These are phyloP conservation scores for Gynochthodes officinalis DNA, from an alignment of 257 asterid genomes.

Conservation along the genomic window DNA sequence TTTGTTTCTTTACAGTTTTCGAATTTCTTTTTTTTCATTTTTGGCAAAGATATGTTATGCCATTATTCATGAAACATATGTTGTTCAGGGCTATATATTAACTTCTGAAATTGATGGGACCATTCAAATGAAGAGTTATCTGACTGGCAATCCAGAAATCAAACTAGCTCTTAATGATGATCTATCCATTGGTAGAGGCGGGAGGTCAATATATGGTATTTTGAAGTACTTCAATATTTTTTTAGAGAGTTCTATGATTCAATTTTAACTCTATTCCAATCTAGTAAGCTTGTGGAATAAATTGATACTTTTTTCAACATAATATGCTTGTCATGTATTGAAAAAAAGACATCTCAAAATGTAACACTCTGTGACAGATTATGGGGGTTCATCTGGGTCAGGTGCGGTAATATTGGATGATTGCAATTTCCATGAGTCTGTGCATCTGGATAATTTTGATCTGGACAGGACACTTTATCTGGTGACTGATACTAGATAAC, in stretches of 20 bases:
- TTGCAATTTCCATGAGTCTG: conserved; percentile 99
- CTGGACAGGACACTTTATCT: conserved; percentile 85
- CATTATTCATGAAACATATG: conserved; percentile 8
- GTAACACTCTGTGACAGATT: conserved; percentile 43
- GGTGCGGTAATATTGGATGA: conserved; percentile 93
- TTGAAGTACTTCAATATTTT: conserved; percentile 9
- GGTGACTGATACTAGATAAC: conserved; percentile 45
- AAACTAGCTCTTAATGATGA: conserved; percentile 94
- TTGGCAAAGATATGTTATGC: neutral
- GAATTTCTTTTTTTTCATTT: neutral
- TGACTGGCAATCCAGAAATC: conserved; percentile 97
- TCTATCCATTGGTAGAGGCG: conserved; percentile 74
- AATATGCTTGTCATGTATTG: neutral
- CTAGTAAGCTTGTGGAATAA: neutral
- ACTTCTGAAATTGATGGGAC: conserved; percentile 99
- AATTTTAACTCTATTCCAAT: neutral
- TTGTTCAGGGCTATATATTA: conserved; percentile 62
- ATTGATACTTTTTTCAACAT: neutral
- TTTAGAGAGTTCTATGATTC: neutral
- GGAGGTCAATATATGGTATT: conserved; percentile 70
- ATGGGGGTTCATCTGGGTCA: conserved; percentile 82
- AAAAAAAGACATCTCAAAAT: neutral
- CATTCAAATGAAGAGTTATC: conserved; percentile 99
- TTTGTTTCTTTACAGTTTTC: neutral
- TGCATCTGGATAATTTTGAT: conserved; percentile 91